Conservation (phyloP, 805 yeast genomes). For the Pichia occidentalis region DNA sequence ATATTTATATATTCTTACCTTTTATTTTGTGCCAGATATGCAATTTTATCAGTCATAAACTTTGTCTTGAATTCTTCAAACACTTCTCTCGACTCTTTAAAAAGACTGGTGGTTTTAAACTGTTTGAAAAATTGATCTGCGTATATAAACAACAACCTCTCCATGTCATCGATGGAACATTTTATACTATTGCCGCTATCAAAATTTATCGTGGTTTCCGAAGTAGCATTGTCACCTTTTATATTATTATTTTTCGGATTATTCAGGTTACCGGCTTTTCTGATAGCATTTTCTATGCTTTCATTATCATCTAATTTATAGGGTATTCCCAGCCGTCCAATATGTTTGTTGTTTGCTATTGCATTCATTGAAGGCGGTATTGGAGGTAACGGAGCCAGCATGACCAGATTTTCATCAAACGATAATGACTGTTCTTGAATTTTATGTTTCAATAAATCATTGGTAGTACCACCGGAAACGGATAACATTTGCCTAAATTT, state of each 20-base stretch:
- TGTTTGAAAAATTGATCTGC: constrained; percentile 29
- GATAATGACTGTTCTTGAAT: no score
- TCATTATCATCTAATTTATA: no score
- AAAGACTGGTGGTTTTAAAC: constrained; percentile 16
- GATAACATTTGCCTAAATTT: no score
- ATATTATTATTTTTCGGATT: neutral
- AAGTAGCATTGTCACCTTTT: neutral
- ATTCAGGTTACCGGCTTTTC: neutral
- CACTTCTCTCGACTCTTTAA: constrained; percentile 24
- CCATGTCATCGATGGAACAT: constrained; percentile 26
- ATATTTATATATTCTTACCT: no score
- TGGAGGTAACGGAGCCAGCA: no score
- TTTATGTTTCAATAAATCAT: no score
- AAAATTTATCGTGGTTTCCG: no score
- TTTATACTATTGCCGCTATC: neutral
- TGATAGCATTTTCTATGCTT: neutral
- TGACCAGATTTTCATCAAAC: no score
- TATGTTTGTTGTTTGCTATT: no score
- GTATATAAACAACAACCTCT: constrained; percentile 28
- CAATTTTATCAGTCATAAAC: constrained; percentile 30
- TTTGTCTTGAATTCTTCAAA: constrained; percentile 27
- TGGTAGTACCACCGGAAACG: no score
- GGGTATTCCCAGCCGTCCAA: no score
- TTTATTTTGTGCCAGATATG: constrained; percentile 15
- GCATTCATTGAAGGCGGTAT: no score